Conservation (phyloP, 768 basidiomycete genomes). For the Lepiota brunneoincarnata region DNA sequence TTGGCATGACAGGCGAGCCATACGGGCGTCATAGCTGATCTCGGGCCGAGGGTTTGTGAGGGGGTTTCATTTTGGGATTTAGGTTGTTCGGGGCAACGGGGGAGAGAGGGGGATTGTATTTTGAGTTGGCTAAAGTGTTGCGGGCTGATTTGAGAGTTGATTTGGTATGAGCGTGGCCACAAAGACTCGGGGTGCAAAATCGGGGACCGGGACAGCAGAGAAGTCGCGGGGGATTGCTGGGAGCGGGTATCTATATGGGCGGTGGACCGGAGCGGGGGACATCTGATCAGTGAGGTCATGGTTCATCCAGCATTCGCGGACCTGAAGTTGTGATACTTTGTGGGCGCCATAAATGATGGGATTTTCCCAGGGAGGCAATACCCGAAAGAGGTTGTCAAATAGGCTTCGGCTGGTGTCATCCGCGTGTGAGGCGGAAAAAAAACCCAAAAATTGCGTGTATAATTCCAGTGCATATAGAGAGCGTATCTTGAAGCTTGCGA, state of each 20-base stretch:
- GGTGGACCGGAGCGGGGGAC: too few species aligned
- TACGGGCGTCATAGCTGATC: not conserved
- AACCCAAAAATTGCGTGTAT: not conserved
- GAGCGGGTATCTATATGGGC: not conserved
- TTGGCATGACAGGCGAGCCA: not conserved
- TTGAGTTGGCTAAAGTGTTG: not conserved
- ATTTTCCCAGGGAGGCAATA: not conserved
- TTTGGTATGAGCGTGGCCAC: not conserved
- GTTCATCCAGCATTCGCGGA: constrained; percentile 1
- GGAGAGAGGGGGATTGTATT: too few species aligned
- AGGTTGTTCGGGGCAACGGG: not conserved
- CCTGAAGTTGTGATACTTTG: constrained; percentile 9
- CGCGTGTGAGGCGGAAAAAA: constrained; percentile 4
- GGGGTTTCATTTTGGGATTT: not conserved
- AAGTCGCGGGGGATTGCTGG: not conserved
- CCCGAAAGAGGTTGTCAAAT: constrained; percentile 8
- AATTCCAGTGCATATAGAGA: too few species aligned
- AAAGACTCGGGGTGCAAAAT: not conserved
- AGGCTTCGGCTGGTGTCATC: constrained; percentile 9
- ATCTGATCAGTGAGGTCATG: too few species aligned
- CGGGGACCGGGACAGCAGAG: not conserved
- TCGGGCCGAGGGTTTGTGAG: constrained; percentile 3
- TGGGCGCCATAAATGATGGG: constrained; percentile 10
- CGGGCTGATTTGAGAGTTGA: not conserved
- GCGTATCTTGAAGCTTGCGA: not conserved